Base-by-base conservation (phyloP, 208 protist species). In the Trypanosoma caninum region DNA sequence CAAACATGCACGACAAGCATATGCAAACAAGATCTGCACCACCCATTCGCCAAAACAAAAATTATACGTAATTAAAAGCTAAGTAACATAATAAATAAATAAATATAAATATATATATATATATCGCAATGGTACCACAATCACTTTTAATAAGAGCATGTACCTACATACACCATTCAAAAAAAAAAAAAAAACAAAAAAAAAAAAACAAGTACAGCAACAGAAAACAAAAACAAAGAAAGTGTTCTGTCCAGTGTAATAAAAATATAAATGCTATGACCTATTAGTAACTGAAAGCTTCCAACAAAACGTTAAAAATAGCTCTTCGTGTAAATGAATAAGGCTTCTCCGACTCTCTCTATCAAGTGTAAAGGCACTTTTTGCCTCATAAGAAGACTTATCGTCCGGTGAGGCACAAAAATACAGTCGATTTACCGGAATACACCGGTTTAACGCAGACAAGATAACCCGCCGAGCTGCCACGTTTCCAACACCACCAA, bases 401-500 rank as follows among this genome's bases (percentile, higher is more conserved):
- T 76, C 70, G 38, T 77, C 72, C 10, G 77, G 75, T n/a, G 51
- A 85, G 0, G 78, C 84, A 30, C 63, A 74, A 62, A 88, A 90
- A 67, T 81, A 93, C 47, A 93, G 62, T 27, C 76, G 74, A 56
- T 93, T 93, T 30, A 78, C 56, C 6, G 87, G 80, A n/a, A 90
- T 69, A 47, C 82, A 90, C 45, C 78, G 76, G 9, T 58, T 54
- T 40, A 93, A 60, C 2, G 84, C 38, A 9, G 72, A 58, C 30
- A 64, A 50, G 20, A 93, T 64, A 1, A 73, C 65, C 3, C 71
- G 51, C 16, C 74, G 57, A 18, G 83, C 74, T 1, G 55, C 46
- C 4, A 51, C 38, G 50, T 75, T 78, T 54, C 72, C 78, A 28
- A 68, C 69, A 0, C 87, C 87, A 42, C 87, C 83, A 47, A 93